Evolutionary conservation across 1,284 basidiomycete genomes (phyloP), one percentile per base, ranked within the genome.

Genomic region (Golubevia pallescens): DNA sequence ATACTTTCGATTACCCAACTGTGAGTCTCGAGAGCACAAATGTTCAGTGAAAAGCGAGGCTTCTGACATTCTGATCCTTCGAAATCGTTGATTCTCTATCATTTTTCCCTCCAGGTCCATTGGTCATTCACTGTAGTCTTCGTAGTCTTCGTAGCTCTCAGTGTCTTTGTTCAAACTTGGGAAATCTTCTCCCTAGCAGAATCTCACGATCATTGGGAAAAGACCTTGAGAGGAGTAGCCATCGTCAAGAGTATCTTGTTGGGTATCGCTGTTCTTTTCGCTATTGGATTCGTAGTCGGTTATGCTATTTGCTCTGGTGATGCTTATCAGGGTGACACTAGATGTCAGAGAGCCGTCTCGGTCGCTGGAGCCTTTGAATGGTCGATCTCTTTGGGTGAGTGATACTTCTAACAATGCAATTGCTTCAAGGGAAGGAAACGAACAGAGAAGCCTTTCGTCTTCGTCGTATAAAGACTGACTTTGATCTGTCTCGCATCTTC

Each of bases 81-180:
- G 28, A 28, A 28, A 2, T 28, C 28, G 28, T 28, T 28, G 28
- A 28, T 28, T 28, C 28, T 28, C 28, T 28, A 28, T 28, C 28
- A 28, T 28, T 28, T 28, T 28, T 28, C 28, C 28, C 28, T 28
- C 28, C 28, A 28, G 28, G 28, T 80, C 13, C 78, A 80, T 59
- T 80, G 78, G 78, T 63, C 60, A 42, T 75, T 79, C 72, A 72
- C 78, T 13, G 34, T 80, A 23, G 65, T 80, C 65, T 80, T 80
- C 66, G 67, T 80, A 23, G 73, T 74, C 21, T 74, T 70, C 34
- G 71, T 75, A 10, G 78, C 69, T n/a, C 48, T 80, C 20, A 70
- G 68, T 32, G 78, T 80, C 52, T 65, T 80, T 13, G 71, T 78
- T 66, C 78, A 80, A 63, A 66, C 67, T 20, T 51, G 76, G 23